phyloP scores from a whole-genome alignment of 108 stramenopile species.

The Conticribra guillardii region DNA sequence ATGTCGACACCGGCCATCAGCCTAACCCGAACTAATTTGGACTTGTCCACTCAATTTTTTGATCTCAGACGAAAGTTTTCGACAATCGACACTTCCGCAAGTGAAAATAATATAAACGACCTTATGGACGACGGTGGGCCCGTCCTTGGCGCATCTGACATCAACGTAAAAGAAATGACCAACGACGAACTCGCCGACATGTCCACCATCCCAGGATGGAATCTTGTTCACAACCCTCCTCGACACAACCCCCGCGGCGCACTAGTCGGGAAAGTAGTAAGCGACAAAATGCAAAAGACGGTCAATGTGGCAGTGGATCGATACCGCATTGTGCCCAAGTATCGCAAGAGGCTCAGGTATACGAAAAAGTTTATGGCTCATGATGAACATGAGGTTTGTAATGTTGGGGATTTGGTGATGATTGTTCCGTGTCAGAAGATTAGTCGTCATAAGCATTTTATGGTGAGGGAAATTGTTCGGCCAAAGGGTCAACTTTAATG shows the following conservation, averaged over 20 bases:
- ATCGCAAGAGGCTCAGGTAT: constrained; percentile 69
- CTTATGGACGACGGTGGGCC: constrained; percentile 4
- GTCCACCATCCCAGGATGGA: constrained; percentile 79
- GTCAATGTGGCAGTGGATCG: constrained; percentile 91
- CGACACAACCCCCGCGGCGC: constrained; percentile 71
- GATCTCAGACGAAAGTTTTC: neutral
- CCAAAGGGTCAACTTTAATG: constrained; percentile 76
- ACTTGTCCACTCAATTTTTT: too few species aligned
- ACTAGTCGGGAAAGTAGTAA: constrained; percentile 85
- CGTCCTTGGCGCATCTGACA: neutral
- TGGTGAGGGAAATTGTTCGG: constrained; percentile 81
- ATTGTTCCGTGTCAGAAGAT: constrained; percentile 89
- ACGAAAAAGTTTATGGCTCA: constrained; percentile 93
- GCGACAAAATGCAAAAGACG: constrained; percentile 89
- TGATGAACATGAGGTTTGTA: constrained; percentile 86
- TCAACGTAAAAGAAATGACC: constrained; percentile 60
- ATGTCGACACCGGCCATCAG: too few species aligned
- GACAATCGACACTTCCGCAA: neutral
- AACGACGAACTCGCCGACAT: constrained; percentile 73
- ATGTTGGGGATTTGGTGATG: constrained; percentile 86
- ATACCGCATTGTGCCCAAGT: constrained; percentile 74
- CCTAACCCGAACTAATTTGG: too few species aligned
- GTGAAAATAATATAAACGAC: neutral
- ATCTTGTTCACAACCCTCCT: constrained; percentile 80
- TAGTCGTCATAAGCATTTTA: constrained; percentile 86